Evolutionary conservation across 108 stramenopile species (phyloP).

Genomic region (Mayamaea pseudoterrestris): DNA sequence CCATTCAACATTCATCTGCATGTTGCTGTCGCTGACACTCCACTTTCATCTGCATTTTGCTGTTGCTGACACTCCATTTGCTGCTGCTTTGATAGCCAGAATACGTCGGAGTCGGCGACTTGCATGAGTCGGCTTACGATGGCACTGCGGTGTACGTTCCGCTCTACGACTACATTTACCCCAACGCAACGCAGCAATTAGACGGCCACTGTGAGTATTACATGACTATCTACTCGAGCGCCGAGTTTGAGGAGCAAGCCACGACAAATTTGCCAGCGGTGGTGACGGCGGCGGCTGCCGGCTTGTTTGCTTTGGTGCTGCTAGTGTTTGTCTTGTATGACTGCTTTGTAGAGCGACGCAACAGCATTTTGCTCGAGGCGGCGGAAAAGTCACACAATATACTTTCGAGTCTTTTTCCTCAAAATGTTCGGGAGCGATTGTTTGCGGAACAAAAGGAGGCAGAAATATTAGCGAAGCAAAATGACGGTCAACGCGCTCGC

Average conservation of each 20-base stretch:
- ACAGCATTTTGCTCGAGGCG: slow-evolving; percentile 4
- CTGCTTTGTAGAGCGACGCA: slow-evolving; percentile 10
- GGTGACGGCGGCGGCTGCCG: neutral
- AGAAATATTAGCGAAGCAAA: neutral
- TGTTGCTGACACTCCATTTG: neutral
- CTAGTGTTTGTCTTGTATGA: slow-evolving; percentile 12
- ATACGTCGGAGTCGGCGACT: slow-evolving; percentile 7
- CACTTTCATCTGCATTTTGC: neutral
- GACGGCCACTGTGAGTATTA: slow-evolving; percentile 5
- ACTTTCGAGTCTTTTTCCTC: slow-evolving; percentile 11
- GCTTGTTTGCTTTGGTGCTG: slow-evolving; percentile 7
- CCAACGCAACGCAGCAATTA: neutral
- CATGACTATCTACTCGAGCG: neutral
- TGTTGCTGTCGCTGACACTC: neutral
- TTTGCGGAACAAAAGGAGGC: neutral
- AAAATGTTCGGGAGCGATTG: slow-evolving; percentile 13
- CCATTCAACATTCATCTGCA: too few species aligned
- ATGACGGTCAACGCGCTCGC: neutral
- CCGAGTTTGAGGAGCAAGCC: slow-evolving; percentile 3
- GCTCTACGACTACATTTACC: neutral
- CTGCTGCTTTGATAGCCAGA: neutral
- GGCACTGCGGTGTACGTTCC: neutral
- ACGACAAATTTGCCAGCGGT: neutral
- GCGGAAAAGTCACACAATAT: slow-evolving; percentile 2
- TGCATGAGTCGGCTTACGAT: slow-evolving; percentile 7